These are phyloP conservation scores for Neodidymelliopsis sp. DNA, from an alignment of 2,329 filamentous ascomycete genomes.

Conservation along the genomic window DNA sequence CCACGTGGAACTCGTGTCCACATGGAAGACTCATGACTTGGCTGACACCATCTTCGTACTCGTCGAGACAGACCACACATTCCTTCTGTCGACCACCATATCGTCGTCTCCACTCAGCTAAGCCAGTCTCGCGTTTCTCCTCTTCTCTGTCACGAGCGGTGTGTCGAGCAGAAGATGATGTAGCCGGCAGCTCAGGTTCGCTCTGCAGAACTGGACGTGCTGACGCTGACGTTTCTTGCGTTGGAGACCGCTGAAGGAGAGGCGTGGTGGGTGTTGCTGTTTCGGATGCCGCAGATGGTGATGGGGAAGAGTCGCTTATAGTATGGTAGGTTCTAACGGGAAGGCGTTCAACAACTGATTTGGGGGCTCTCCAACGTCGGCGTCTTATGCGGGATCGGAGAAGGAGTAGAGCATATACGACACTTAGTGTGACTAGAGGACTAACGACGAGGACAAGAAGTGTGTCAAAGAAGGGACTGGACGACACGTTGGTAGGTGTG, in stretches of 20 bases:
- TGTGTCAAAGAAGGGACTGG: slow-evolving; percentile 94
- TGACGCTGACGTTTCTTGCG: slow-evolving; percentile 47
- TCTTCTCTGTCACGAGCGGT: slow-evolving; percentile 50
- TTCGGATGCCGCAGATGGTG: slow-evolving; percentile 67
- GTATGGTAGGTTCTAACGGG: slow-evolving; percentile 96
- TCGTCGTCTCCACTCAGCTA: slow-evolving; percentile 62
- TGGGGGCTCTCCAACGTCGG: slow-evolving; percentile 94
- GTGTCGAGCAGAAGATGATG: slow-evolving; percentile 39
- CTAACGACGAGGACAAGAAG: slow-evolving; percentile 96
- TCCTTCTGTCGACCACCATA: slow-evolving; percentile 76
- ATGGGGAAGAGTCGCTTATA: slow-evolving; percentile 65
- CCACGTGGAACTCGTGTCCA: slow-evolving; percentile 95
- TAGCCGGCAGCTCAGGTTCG: slow-evolving; percentile 64
- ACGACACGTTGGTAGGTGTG: slow-evolving; percentile 84
- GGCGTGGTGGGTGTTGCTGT: slow-evolving; percentile 79
- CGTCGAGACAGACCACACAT: slow-evolving; percentile 95
- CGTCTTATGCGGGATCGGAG: slow-evolving; percentile 87
- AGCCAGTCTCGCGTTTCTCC: slow-evolving; percentile 61
- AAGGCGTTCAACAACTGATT: slow-evolving; percentile 92
- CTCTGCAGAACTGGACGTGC: slow-evolving; percentile 71
- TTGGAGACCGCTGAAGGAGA: slow-evolving; percentile 65
- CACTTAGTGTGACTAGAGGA: slow-evolving; percentile 87
- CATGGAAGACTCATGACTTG: slow-evolving; percentile 96
- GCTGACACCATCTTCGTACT: slow-evolving; percentile 93
- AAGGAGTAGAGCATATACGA: slow-evolving; percentile 89